Conservation (phyloP, 805 yeast species). For the Candida lessepsii region DNA sequence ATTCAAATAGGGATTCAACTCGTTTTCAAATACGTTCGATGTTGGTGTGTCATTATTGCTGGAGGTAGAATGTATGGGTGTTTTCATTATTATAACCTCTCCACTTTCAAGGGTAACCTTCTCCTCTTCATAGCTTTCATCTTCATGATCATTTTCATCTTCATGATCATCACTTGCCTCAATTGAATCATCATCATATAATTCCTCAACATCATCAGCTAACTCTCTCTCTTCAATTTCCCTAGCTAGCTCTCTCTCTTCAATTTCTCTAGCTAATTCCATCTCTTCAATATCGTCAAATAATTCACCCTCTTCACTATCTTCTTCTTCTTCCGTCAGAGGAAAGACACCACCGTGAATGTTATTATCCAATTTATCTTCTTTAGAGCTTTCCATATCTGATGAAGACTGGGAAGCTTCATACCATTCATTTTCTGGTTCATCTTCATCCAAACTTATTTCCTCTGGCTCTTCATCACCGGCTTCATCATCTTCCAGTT, state of each 20-base stretch:
- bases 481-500: conserved; percentile 16
- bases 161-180: conserved; percentile 11
- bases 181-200: conserved; percentile 10
- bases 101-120: conserved; percentile 14
- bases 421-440: conserved; percentile 20
- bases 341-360: no score
- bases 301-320: no score
- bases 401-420: no score
- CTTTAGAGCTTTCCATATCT: no score
- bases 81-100: conserved; percentile 6
- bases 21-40: not conserved
- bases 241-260: conserved; percentile 12
- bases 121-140: conserved; percentile 1
- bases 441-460: conserved; percentile 16
- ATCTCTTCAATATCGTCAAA: no score
- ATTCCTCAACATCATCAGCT: not conserved
- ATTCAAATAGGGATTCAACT: conserved; percentile 20
- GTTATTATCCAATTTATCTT: no score
- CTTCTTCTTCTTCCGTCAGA: no score
- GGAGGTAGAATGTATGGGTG: no score
- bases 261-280: conserved; percentile 15
- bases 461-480: conserved; percentile 15
- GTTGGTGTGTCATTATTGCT: no score
- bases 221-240: not conserved
- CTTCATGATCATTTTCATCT: conserved; percentile 6